These are phyloP conservation scores for Sarcomyxa edulis DNA, from an alignment of 768 basidiomycete genomes.

Conservation along the genomic window DNA sequence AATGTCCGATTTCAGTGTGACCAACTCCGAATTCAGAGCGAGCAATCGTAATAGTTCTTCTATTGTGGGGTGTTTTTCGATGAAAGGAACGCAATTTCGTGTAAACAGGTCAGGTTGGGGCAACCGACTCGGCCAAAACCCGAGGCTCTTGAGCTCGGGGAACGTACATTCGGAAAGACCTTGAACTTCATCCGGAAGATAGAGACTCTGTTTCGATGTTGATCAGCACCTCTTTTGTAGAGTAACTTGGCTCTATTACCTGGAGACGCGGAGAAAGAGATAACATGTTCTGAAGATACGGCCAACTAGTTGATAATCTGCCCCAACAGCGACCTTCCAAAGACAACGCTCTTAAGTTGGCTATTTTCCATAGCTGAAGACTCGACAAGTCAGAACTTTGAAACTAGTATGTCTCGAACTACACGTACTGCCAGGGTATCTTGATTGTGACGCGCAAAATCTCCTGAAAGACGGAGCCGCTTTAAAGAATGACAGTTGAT, in stretches of 20 bases:
- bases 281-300: constrained; percentile 21
- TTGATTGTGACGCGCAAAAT: constrained; percentile 33
- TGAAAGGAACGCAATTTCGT: constrained; percentile 32
- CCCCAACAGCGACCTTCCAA: constrained; percentile 25
- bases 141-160: constrained; percentile 35
- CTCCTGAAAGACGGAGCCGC: constrained; percentile 30
- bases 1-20: constrained; percentile 24
- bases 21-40: too few relatives aligned
- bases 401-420: constrained; percentile 31
- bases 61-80: constrained; percentile 38
- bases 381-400: background rate
- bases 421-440: constrained; percentile 20
- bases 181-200: constrained; percentile 41
- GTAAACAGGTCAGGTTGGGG: constrained; percentile 25
- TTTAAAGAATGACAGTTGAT: constrained; percentile 21
- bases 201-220: constrained; percentile 40
- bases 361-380: constrained; percentile 25
- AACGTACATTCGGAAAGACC: constrained; percentile 34
- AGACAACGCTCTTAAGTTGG: constrained; percentile 20
- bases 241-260: too few relatives aligned
- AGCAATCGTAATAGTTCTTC: constrained; percentile 43
- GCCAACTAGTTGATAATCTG: constrained; percentile 15
- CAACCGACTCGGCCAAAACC: constrained; percentile 35
- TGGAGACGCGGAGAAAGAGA: background rate
- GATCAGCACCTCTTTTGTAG: too few relatives aligned